These are phyloP conservation scores for Aspergillus nomiae DNA, from an alignment of 2,329 filamentous ascomycete species.

Conservation along the genomic window DNA sequence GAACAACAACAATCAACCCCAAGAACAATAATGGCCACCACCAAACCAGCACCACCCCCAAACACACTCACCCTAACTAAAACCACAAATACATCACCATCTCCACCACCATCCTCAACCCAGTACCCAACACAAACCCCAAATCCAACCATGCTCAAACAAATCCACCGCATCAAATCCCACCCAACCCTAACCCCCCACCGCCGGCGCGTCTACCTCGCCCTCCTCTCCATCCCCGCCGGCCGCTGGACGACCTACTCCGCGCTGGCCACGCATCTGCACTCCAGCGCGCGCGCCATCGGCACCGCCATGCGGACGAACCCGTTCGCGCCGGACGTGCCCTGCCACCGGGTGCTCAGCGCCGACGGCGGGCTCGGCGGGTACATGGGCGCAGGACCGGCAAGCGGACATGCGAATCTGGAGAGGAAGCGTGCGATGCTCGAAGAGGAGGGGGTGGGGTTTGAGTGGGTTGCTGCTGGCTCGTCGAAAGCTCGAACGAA, in stretches of 20 bases:
- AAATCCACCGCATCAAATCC: conserved; percentile 40
- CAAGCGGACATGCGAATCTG: conserved; percentile 45
- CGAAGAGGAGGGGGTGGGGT: conserved; percentile 37
- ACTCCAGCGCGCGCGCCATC: conserved; percentile 73
- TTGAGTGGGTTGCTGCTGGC: conserved; percentile 32
- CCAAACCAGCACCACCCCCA: neutral
- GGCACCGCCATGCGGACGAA: conserved; percentile 76
- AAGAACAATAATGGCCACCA: neutral
- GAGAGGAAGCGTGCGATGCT: conserved; percentile 39
- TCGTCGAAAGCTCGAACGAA: neutral
- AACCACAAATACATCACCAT: neutral
- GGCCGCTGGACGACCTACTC: conserved; percentile 79
- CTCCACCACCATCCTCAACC: neutral
- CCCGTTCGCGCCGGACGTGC: conserved; percentile 79
- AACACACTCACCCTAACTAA: neutral
- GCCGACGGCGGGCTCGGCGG: conserved; percentile 63
- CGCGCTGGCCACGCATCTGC: conserved; percentile 66
- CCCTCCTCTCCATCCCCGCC: conserved; percentile 74
- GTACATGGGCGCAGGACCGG: conserved; percentile 53
- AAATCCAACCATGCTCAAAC: neutral
- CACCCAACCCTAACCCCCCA: conserved; percentile 53
- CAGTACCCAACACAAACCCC: conserved; percentile 33
- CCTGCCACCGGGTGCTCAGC: conserved; percentile 79
- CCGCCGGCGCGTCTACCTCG: conserved; percentile 62
- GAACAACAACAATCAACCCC: too few relatives aligned